These are phyloP conservation scores for Xerocomus minutiporus DNA, from an alignment of 1,284 basidiomycete species.

Conservation along the genomic window DNA sequence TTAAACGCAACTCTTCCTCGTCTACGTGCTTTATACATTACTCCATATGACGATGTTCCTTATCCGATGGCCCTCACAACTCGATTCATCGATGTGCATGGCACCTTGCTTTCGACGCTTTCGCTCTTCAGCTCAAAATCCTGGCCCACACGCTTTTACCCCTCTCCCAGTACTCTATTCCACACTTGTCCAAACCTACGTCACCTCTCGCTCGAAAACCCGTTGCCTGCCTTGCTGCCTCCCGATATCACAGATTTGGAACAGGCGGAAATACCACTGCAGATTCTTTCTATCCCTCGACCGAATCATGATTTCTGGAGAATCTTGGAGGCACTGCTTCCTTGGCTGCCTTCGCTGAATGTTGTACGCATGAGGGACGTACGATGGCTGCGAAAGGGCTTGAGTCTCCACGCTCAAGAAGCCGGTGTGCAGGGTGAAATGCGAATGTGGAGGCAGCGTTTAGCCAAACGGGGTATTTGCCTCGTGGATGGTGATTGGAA, in stretches of 20 bases:
- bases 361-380: constrained; percentile 62
- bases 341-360: constrained; percentile 50
- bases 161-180: constrained; percentile 54
- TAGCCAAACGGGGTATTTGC: constrained; percentile 51
- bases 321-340: constrained; percentile 51
- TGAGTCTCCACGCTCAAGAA: constrained; percentile 57
- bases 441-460: constrained; percentile 60
- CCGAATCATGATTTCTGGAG: constrained; percentile 55
- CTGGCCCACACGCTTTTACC: constrained; percentile 63
- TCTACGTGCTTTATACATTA: constrained; percentile 66
- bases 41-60: constrained; percentile 64
- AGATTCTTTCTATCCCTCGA: constrained; percentile 67
- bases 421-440: constrained; percentile 76
- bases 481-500: constrained; percentile 69
- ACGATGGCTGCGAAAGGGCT: constrained; percentile 64
- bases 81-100: constrained; percentile 62
- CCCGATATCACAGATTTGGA: constrained; percentile 32
- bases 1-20: constrained; percentile 59
- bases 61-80: constrained; percentile 55
- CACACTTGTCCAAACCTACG: constrained; percentile 52
- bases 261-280: constrained; percentile 42
- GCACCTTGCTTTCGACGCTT: constrained; percentile 55
- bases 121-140: constrained; percentile 65
- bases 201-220: constrained; percentile 65
- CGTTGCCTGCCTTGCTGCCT: constrained; percentile 48